Evolutionary conservation across 208 protist genomes (phyloP).

Genomic region (Trypanosoma melophagium): DNA sequence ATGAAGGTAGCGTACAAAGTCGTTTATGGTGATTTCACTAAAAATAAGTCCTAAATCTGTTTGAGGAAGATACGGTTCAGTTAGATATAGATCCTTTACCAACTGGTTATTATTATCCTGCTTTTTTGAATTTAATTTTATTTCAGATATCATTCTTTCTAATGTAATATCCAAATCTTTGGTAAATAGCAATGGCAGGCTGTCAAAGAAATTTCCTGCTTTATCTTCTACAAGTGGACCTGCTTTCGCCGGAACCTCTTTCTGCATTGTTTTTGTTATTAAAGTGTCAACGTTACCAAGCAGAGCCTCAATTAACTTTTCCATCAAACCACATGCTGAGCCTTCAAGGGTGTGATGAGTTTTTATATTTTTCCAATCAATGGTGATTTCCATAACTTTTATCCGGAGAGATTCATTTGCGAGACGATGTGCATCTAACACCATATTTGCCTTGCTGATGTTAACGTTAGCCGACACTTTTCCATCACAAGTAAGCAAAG

Average conservation of each 20-base stretch:
- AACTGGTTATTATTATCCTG: not conserved
- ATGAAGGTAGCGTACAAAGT: constrained; percentile 30
- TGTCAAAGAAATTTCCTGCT: constrained; percentile 14
- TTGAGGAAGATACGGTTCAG: not conserved
- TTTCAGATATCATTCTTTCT: constrained; percentile 22
- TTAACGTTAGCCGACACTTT: constrained; percentile 38
- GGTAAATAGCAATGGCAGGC: constrained; percentile 7
- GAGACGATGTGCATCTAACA: constrained; percentile 24
- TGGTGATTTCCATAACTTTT: constrained; percentile 14
- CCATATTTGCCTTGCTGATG: constrained; percentile 30
- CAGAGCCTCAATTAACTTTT: constrained; percentile 51
- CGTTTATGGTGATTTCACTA: constrained; percentile 37
- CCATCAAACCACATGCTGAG: constrained; percentile 35
- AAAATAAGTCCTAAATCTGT: constrained; percentile 33
- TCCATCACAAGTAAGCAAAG: constrained; percentile 31
- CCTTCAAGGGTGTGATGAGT: constrained; percentile 50
- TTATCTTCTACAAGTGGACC: constrained; percentile 26
- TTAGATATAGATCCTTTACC: no score
- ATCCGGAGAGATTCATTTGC: constrained; percentile 39
- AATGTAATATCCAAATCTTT: constrained; percentile 34
- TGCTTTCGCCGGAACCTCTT: constrained; percentile 32
- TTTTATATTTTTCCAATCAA: constrained; percentile 45
- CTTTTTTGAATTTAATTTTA: constrained; percentile 9
- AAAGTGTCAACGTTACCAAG: constrained; percentile 55
- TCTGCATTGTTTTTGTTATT: constrained; percentile 38